Conservation (phyloP, 192 early-diverging fungal genomes). For the Coemansia sp. region DNA sequence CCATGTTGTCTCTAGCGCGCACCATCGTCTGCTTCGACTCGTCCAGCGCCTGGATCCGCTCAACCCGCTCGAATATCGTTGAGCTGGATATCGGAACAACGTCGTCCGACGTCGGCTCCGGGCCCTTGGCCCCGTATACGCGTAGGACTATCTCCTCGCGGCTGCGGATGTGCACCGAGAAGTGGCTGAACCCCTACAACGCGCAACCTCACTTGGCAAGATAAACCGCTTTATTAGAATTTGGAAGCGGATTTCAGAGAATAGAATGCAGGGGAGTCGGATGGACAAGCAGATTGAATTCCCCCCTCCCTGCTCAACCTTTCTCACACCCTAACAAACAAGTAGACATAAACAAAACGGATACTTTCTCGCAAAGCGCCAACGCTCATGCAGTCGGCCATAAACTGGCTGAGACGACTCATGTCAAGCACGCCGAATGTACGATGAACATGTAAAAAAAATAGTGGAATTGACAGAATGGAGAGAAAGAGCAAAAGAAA, state of each 20-base stretch:
- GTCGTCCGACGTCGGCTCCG: slow-evolving; percentile 17
- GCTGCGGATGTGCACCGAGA: slow-evolving; percentile 66
- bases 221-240: not conserved
- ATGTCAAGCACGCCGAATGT: slow-evolving; percentile 22
- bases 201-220: too few species aligned
- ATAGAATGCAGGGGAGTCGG: not conserved
- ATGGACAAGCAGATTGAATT: too few species aligned
- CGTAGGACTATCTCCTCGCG: slow-evolving; percentile 69
- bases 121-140: slow-evolving; percentile 56
- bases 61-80: slow-evolving; percentile 51
- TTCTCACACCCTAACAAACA: not conserved
- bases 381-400: slow-evolving; percentile 67
- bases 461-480: slow-evolving; percentile 1
- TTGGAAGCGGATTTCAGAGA: not conserved
- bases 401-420: slow-evolving; percentile 61
- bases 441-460: slow-evolving; percentile 3
- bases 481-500: slow-evolving; percentile 6
- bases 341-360: not conserved
- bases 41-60: slow-evolving; percentile 28
- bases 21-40: slow-evolving; percentile 25
- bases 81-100: slow-evolving; percentile 51
- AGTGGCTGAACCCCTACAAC: slow-evolving; percentile 64
- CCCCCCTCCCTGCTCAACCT: too few species aligned
- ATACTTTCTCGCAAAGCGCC: slow-evolving; percentile 62
- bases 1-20: slow-evolving; percentile 10